Base-by-base conservation (phyloP, 2,329 filamentous ascomycete species). In the Arachnomyces sp. region DNA sequence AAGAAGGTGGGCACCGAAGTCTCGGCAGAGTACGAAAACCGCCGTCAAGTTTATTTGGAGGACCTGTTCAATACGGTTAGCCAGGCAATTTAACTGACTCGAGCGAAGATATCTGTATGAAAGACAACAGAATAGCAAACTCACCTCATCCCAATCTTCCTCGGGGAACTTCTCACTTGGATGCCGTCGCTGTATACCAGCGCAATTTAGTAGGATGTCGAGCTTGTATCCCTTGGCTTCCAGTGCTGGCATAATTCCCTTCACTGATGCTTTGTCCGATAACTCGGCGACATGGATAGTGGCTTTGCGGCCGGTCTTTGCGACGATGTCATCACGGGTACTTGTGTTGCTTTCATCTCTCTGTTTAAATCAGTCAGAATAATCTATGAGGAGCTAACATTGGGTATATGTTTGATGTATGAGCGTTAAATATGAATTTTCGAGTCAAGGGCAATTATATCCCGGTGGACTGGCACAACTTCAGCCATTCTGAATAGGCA, bases 21-120 rank as follows among this genome's bases (percentile, higher is more conserved):
- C 84, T 44, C 86, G 79, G 64, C 78, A 76, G 40, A 93, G 72
- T 1, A 78, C 77, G 66, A 94, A 94, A 39, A 92, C 84, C 32
- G 82, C 74, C 55, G 76, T 83, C 34, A 94, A 77, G 65, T 95
- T 95, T 36, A 94, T 82, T 68, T 94, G 84, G 31, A 94, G 68
- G 20, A 94, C 83, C 73, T 73, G 39, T 18, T 28, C n/a, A 11
- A 9, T 31, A 30, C 34, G 15, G 33, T 32, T 31, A 29, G 28
- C 13, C 9, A 34, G 31, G 31, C 3, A 13, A 8, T 8, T 9
- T 31, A 11, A 7, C 12, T 3, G 4, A 38, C 7, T 38, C 13
- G 16, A 15, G 7, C 11, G n/a, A 31, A 14, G 18, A n/a, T 17
- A 15, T 25, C 5, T 3, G 25, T 16, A 28, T 12, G 28, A 34